Conservation (phyloP, 139 green algal genomes). For the Chlorella sp. region DNA sequence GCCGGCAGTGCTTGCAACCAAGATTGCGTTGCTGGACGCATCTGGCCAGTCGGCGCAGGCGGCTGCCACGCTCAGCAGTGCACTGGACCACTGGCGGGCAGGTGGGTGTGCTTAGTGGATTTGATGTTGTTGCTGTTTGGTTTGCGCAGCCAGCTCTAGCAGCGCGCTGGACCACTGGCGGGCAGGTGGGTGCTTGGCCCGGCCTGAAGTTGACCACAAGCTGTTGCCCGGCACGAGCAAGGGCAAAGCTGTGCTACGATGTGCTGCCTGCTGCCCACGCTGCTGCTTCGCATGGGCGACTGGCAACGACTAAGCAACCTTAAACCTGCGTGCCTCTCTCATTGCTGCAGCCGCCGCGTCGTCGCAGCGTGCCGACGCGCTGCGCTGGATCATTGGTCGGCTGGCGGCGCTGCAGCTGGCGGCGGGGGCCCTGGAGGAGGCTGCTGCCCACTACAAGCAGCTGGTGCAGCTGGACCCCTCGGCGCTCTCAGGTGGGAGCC, state of each 20-base stretch:
- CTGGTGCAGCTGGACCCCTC: slow-evolving; percentile 22
- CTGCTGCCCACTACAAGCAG: slow-evolving; percentile 31
- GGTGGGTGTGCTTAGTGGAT: no score
- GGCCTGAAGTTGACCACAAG: no score
- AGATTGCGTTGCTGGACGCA: slow-evolving; percentile 62
- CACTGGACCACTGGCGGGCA: slow-evolving; percentile 41
- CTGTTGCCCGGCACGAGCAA: no score
- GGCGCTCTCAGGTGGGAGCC: neutral
- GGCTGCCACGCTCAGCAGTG: slow-evolving; percentile 42
- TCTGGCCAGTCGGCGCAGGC: slow-evolving; percentile 51
- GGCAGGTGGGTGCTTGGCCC: neutral
- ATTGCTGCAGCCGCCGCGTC: slow-evolving; percentile 10
- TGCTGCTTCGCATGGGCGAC: no score
- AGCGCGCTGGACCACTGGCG: slow-evolving; percentile 41
- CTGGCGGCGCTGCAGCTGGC: slow-evolving; percentile 58
- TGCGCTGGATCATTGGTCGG: slow-evolving; percentile 60
- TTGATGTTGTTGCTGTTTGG: no score
- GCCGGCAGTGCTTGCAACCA: slow-evolving; percentile 68
- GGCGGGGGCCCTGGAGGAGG: slow-evolving; percentile 10
- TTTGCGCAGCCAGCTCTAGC: slow-evolving; percentile 45
- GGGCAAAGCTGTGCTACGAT: no score
- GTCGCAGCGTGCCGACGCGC: slow-evolving; percentile 21
- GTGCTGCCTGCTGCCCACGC: no score
- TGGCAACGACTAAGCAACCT: no score
- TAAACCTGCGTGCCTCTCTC: no score